Base-by-base conservation (phyloP, 208 protist genomes). In the Sergeia podlipaevii region DNA sequence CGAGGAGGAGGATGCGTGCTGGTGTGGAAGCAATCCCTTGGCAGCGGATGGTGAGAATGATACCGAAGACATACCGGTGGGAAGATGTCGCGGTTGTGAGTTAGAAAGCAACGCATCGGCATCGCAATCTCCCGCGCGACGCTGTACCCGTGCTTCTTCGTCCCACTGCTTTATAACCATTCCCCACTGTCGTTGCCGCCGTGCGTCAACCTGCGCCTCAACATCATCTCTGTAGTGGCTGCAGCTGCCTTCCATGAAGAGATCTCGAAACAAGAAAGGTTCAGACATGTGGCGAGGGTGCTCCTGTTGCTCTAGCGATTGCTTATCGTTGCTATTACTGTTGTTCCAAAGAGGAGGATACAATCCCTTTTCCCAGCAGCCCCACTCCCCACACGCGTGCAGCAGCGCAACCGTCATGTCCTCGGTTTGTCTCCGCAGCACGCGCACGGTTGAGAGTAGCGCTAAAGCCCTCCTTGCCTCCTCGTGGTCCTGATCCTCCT, bases 351-450 rank as follows among this genome's bases (percentile, higher is more conserved):
- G 5, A 37, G 4, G 29, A n/a, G 33, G 17, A 7, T 28, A 5
- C 8, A 8, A 8, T 38, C 33, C 33, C 15, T 15, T 38, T 38
- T 56, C 34, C 80, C 80, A 88, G 58, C 76, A 89, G 23, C 47
- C 55, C 68, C 65, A 76, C 50, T 79, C 76, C 10, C 70, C 77
- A 18, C 59, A 71, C 15, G 76, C 59, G 44, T 85, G 73, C 24
- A 89, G 62, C 15, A 89, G 53, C 10, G 38, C 41, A 15, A 75
- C 41, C 2, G 70, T 77, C 18, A 85, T 57, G n/a, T 74, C 67
- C 34, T 89, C 80, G 7, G 76, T 80, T 41, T 89, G 69, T 8
- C 56, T 57, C 6, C 80, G 76, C 30, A 89, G 39, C 4, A 53
- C 60, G 6, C 76, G 76, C 5, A 89, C 63, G 10, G 56, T 57